Percentiles rank a stretch among this genome's conserved stretches.
phyloP scores from a whole-genome alignment of 345 rosid genomes.

The Salix brachista region DNA sequence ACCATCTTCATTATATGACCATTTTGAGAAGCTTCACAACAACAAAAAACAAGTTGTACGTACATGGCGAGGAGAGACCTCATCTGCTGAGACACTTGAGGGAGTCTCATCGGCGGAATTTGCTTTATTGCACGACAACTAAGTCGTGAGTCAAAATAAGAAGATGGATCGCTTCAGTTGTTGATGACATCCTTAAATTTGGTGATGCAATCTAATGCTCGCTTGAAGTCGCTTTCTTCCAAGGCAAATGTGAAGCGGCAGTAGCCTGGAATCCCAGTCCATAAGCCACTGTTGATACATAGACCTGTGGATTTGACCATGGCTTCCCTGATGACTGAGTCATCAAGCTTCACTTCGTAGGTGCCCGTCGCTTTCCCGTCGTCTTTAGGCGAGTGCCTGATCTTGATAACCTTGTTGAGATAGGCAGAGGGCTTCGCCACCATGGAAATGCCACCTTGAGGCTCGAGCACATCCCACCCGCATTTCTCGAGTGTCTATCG shows the following conservation, averaged over 20 bases:
- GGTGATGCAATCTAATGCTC: slow-evolving; percentile 57
- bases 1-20: background rate
- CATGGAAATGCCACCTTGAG: slow-evolving; percentile 74
- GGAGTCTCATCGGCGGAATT: background rate
- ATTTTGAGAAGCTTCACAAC: background rate
- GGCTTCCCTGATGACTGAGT: slow-evolving; percentile 68
- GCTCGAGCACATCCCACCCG: slow-evolving; percentile 82
- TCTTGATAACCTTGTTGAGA: slow-evolving; percentile 51
- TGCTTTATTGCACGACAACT: slow-evolving; percentile 6
- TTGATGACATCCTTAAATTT: slow-evolving; percentile 43
- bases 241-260: slow-evolving; percentile 81
- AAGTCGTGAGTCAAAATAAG: background rate
- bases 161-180: slow-evolving; percentile 8
- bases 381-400: slow-evolving; percentile 22
- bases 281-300: slow-evolving; percentile 72
- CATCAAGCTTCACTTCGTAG: slow-evolving; percentile 48
- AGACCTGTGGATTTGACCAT: slow-evolving; percentile 63
- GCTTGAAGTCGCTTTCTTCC: slow-evolving; percentile 67
- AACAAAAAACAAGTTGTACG: background rate
- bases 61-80: background rate
- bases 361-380: slow-evolving; percentile 1
- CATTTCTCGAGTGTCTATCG: slow-evolving; percentile 59
- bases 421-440: slow-evolving; percentile 74
- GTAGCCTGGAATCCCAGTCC: slow-evolving; percentile 90
- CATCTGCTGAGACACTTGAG: background rate